phyloP scores from a whole-genome alignment of 345 rosid species.

The Populus euphratica region DNA sequence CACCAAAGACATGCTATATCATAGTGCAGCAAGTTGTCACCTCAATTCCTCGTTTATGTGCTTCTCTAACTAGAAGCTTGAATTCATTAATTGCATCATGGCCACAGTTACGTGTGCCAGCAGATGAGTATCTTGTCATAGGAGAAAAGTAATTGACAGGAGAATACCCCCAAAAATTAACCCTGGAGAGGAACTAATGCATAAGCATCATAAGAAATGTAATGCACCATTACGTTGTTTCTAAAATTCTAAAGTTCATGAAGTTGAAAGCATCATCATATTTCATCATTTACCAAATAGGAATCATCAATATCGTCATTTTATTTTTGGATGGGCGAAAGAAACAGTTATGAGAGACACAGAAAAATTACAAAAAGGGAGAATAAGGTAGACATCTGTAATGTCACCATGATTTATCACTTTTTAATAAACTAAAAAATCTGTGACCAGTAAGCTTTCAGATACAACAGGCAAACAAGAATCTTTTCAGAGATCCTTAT shows the following conservation, averaged over 20 bases:
- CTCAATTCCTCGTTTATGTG: conserved; percentile 96
- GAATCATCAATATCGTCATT: background rate
- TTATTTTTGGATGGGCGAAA: background rate
- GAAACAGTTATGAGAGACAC: background rate
- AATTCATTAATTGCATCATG: conserved; percentile 78
- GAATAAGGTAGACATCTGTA: background rate
- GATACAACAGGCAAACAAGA: background rate
- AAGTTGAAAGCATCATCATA: background rate
- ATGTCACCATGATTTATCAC: background rate
- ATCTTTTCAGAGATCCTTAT: background rate
- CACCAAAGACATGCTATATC: conserved; percentile 1
- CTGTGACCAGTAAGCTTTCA: background rate
- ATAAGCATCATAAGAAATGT: conserved; percentile 6
- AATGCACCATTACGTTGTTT: background rate
- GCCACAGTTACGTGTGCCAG: conserved; percentile 53
- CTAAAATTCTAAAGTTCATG: background rate
- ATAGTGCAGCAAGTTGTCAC: conserved; percentile 36
- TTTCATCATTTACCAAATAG: background rate
- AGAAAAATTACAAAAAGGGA: background rate
- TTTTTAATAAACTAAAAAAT: background rate
- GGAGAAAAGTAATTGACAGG: conserved; percentile 87
- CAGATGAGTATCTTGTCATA: conserved; percentile 83
- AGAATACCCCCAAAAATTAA: conserved; percentile 98
- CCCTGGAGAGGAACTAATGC: conserved; percentile 46
- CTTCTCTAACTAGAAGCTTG: conserved; percentile 78